Base-by-base conservation (phyloP, 345 rosid species). In the Chamaenerion angustifolium region DNA sequence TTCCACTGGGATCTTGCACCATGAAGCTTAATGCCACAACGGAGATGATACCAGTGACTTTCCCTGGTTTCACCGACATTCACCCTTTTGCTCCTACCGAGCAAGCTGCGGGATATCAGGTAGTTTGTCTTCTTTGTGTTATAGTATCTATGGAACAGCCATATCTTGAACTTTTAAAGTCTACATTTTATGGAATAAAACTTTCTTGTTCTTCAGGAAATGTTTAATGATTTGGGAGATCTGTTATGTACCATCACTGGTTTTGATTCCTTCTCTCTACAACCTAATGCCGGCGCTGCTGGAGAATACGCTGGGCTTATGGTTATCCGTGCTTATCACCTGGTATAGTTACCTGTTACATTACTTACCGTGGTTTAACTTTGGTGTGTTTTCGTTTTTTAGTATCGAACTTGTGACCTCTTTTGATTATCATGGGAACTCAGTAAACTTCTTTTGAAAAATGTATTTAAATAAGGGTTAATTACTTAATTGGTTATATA, bases 251-350 rank as follows among this genome's bases (percentile, higher is more conserved):
- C 80, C 43, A 71, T 93, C 66, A 88, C 99, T 51, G 99, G 99
- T 40, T 93, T 93, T 58, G 92, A 93, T 62, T 88, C 99, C 47
- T 81, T 93, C 88, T 93, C 99, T 18, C 68, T 93, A 73, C 99
- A 93, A 79, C 99, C 99, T 18, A 93, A 93, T 74, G 95, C 99
- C 47, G 96, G 96, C 67, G 95, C 94, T 45, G 76, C 99, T 60
- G 99, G 99, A 12, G 99, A 88, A 71, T 93, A 88, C 61, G 84
- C 99, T n/a, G 96, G 96, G 67, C 86, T 93, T 49, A 93, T 93
- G 99, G 99, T 85, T 64, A 93, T 93, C 65, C 99, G 94, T 6
- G 96, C 94, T 40, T 93, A 80, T 78, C 99, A 93, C 59, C 52
- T 63, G 88, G 99, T 88, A 88, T 3, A 16, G 14, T 31, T 11